Conservation (phyloP, 306 rosid genomes). For the Acmispon strigosus region DNA sequence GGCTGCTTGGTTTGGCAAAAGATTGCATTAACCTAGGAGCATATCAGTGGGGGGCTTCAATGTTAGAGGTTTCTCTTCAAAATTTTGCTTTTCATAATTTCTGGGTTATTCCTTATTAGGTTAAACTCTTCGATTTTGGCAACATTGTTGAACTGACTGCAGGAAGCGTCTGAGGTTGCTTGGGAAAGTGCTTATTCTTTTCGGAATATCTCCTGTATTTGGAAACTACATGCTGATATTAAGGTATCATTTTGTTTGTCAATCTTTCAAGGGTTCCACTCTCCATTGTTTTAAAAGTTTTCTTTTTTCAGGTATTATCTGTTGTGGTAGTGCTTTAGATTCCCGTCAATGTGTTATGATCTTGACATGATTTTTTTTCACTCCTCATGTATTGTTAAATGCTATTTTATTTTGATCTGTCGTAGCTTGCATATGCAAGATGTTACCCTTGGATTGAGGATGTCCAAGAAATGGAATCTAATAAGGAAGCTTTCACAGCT, state of each 20-base stretch:
- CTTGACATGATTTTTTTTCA: background rate
- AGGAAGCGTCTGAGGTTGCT: conserved; percentile 82
- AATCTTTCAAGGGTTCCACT: background rate
- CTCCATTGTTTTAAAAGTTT: background rate
- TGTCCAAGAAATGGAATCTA: conserved; percentile 40
- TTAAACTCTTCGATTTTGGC: conserved; percentile 9
- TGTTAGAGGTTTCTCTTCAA: conserved; percentile 52
- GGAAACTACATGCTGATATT: conserved; percentile 88
- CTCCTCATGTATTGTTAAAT: background rate
- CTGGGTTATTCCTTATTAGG: background rate
- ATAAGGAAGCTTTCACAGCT: conserved; percentile 53
- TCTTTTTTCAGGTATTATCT: background rate
- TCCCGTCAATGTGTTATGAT: background rate
- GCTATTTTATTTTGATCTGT: conserved; percentile 20
- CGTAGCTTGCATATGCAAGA: conserved; percentile 78
- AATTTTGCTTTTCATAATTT: background rate
- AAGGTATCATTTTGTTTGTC: conserved; percentile 46
- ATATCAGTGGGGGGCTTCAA: conserved; percentile 73
- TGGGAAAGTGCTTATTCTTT: conserved; percentile 43
- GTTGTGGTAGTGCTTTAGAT: background rate
- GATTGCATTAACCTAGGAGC: conserved; percentile 70
- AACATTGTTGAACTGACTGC: conserved; percentile 27
- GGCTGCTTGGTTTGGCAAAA: conserved; percentile 76
- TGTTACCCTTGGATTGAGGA: conserved; percentile 84
- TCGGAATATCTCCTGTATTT: conserved; percentile 61